These are phyloP conservation scores for Cercospora sp. DNA, from an alignment of 2,329 filamentous ascomycete species.

Conservation along the genomic window DNA sequence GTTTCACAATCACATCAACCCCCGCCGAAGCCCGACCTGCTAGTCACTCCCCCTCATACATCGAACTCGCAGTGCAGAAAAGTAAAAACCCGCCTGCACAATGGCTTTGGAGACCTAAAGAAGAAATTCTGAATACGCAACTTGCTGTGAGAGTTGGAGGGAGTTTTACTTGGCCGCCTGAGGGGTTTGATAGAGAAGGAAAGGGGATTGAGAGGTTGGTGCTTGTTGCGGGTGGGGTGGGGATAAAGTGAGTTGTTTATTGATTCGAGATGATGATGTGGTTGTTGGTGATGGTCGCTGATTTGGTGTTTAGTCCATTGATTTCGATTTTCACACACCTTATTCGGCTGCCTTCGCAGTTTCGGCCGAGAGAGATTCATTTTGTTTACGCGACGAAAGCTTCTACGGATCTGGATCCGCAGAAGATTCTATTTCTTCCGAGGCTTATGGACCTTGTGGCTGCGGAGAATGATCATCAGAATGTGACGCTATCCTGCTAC, in stretches of 20 bases:
- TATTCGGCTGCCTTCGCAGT: conserved; percentile 21
- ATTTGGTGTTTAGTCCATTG: conserved; percentile 55
- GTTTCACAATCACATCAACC: conserved; percentile 83
- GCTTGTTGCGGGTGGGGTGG: conserved; percentile 78
- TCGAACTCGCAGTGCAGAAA: conserved; percentile 77
- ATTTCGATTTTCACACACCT: conserved; percentile 71
- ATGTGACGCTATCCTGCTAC: conserved; percentile 36
- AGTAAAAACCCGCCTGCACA: conserved; percentile 71
- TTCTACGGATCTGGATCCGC: conserved; percentile 31
- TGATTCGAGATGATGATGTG: too few relatives aligned
- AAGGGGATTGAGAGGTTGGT: conserved; percentile 59
- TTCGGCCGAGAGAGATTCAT: conserved; percentile 49
- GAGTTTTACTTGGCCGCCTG: conserved; percentile 75
- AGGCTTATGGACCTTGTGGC: conserved; percentile 43
- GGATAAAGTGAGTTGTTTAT: conserved; percentile 62
- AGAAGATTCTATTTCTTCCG: conserved; percentile 50
- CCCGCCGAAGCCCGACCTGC: conserved; percentile 50
- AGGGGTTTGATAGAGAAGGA: conserved; percentile 40
- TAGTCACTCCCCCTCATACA: conserved; percentile 47
- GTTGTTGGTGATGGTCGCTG: too few relatives aligned
- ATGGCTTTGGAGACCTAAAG: conserved; percentile 67
- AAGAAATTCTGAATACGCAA: conserved; percentile 58
- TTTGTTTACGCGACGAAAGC: conserved; percentile 65
- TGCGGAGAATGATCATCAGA: conserved; percentile 18
- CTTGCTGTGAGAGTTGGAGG: conserved; percentile 74